Evolutionary conservation across 106 monocot genomes (phyloP).

Genomic region (Hemerocallis citrina): DNA sequence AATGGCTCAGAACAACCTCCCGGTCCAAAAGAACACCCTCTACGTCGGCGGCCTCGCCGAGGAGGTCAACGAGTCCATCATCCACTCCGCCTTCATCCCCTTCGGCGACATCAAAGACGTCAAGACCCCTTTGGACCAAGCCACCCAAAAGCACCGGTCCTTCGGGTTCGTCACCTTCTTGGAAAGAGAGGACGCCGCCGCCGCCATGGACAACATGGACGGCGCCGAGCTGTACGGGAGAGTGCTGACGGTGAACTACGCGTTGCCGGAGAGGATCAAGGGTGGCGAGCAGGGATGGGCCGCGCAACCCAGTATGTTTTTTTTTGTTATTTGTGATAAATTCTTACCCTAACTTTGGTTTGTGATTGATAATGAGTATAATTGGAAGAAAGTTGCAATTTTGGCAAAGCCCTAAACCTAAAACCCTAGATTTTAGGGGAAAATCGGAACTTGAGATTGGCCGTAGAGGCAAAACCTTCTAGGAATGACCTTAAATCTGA

Average conservation of each 20-base stretch:
- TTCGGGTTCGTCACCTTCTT: conserved; percentile 94
- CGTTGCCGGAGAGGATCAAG: conserved; percentile 91
- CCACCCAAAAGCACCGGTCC: conserved; percentile 92
- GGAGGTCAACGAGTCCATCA: conserved; percentile 86
- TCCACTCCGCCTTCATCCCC: conserved; percentile 89
- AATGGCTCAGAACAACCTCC: too few relatives aligned
- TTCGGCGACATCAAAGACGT: conserved; percentile 96
- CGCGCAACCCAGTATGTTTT: conserved; percentile 83
- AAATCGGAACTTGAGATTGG: too few relatives aligned
- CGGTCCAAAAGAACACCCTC: conserved; percentile 95
- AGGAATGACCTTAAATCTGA: too few relatives aligned
- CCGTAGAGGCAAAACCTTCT: too few relatives aligned
- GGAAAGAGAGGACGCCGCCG: conserved; percentile 80
- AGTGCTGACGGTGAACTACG: conserved; percentile 88
- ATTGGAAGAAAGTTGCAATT: too few relatives aligned
- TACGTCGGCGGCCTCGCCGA: conserved; percentile 86
- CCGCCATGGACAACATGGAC: conserved; percentile 98
- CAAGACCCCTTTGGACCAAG: conserved; percentile 89
- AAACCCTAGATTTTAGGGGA: too few relatives aligned
- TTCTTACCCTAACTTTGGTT: neutral
- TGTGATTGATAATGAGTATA: too few relatives aligned
- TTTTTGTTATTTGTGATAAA: neutral
- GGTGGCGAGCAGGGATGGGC: conserved; percentile 96
- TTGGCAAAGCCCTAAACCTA: too few relatives aligned
- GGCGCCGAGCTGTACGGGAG: conserved; percentile 86